Evolutionary conservation across 768 basidiomycete genomes (phyloP), one percentile per base, ranked within the genome.

Genomic region (Kwoniella mangroviensis): DNA sequence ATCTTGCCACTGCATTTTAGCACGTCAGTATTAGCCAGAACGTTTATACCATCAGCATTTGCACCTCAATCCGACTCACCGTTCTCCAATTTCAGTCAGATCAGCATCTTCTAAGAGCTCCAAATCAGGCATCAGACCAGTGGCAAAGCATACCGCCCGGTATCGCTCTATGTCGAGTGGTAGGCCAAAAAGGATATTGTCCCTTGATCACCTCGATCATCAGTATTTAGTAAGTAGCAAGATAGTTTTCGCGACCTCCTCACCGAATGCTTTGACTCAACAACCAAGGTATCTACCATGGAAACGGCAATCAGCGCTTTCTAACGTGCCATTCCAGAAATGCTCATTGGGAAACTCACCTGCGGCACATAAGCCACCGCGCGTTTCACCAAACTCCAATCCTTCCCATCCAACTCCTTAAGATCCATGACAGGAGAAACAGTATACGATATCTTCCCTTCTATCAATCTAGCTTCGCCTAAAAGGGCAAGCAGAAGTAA

Each of bases 71-170:
- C 12, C 10, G 3, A 40, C 66, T 61, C 51, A 68, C 75, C 88
- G 88, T 80, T 91, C 90, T 3, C 90, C 90, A 41, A 91, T 88
- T 82, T 91, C 90, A 2, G 90, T 90, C 52, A 85, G 75, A 77
- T 91, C 90, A 0, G 89, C 88, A 34, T 89, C 90, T 22, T 86
- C 85, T 53, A 87, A 85, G n/a, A 87, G 72, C 26, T 75, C 81
- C 1, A 88, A 78, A 67, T 88, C 87, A 19, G 84, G 85, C 53
- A 83, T 70, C 56, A 65, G 17, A 62, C 71, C 79, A 68, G 59
- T 65, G 51, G 63, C 43, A n/a, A 43, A 62, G 19, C 58, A 57
- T 12, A 63, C 68, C 1, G 61, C 53, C 40, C 55, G 11, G 73
- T 87, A 87, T 10, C 86, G 80, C 9, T 79, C 80, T 60, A 84